Evolutionary conservation across 768 basidiomycete species (phyloP), one percentile per base, ranked within the genome.

Genomic region (Amanita muscaria): DNA sequence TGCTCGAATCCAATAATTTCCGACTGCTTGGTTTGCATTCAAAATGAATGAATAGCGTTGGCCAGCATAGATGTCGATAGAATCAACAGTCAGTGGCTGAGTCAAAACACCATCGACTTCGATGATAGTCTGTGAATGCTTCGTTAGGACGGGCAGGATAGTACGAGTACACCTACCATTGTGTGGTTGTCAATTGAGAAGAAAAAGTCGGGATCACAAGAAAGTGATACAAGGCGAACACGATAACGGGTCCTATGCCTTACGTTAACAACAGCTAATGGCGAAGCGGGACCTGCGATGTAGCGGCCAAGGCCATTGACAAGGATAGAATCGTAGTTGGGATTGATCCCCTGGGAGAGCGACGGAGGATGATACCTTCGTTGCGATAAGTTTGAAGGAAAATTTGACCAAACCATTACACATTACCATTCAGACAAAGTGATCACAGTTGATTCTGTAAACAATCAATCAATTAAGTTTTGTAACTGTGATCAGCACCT

Each of bases 301-400:
- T 65, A 70, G 32, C 76, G 70, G 16, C 77, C 76, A 10, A 53
- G 53, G 0, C 76, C 76, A 33, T 79, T 79, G 37, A 80, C 76
- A 7, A 80, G 54, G 0, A 69, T 72, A 11, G 75, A 61, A 43
- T 74, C 53, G 0, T 64, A 25, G 2, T 44, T 45, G 0, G 60
- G 53, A 5, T 58, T 44, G 25, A 46, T 33, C 7, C 44, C 51
- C 0, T 57, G 55, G 10, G 40, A 55, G 12, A 42, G 49, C 2
- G 63, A 58, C 5, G 55, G 56, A 7, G 21, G 18, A 37, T 67
- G 71, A 50, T 68, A 73, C 66, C 64, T 15, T 5, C 37, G 27
- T 23, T 8, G 3, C 11, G 3, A 40, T 46, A 40, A 49, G 27
- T 16, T 14, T 21, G 35, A 5, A n/a, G 12, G 6, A 6, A 6